Evolutionary conservation across 1,284 basidiomycete species (phyloP), one percentile per base, ranked within the genome.

Genomic region (Exobasidium cylindrosporum): DNA sequence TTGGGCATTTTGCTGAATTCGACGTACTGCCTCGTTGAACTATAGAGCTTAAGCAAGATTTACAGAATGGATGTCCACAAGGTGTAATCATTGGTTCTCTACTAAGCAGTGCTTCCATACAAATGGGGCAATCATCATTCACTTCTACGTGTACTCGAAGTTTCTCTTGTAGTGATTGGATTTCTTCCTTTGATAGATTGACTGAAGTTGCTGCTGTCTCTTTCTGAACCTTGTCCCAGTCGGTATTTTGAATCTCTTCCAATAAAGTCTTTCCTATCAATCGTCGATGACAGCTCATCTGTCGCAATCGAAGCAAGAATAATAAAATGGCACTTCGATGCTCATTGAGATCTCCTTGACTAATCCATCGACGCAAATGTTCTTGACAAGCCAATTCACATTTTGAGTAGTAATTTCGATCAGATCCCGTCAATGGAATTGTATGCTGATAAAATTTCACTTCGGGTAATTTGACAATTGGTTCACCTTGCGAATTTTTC

Each of bases 261-360:
- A 93, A 78, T 75, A 92, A 93, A 64, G 87, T 84, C 3, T 82
- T 70, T 1, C 92, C 92, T 26, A 93, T 83, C 24, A 95, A 83
- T 2, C 87, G 87, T 0, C 90, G 87, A 70, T 92, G 90, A 23
- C 93, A 85, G 24, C 86, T 89, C 14, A 94, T 82, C 81, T 95
- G 92, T 17, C 92, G 87, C 81, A 95, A 84, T 32, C 92, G 87
- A 1, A 91, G 92, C 21, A 95, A 83, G 86, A 92, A 86, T 65
- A 89, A 88, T 32, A 91, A 80, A 3, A 91, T 86, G 67, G 46
- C 28, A 26, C 40, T n/a, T 5, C 54, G 29, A 7, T 21, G n/a
- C 30, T 57, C 21, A 29, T 21, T 23, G 24, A 32, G 6, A 52
- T 69, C 65, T 3, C 76, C 78, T 7, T 69, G 66, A 10, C 63